These are phyloP conservation scores for Ceratocystis albifundus DNA, from an alignment of 2,329 filamentous ascomycete species.

Conservation along the genomic window DNA sequence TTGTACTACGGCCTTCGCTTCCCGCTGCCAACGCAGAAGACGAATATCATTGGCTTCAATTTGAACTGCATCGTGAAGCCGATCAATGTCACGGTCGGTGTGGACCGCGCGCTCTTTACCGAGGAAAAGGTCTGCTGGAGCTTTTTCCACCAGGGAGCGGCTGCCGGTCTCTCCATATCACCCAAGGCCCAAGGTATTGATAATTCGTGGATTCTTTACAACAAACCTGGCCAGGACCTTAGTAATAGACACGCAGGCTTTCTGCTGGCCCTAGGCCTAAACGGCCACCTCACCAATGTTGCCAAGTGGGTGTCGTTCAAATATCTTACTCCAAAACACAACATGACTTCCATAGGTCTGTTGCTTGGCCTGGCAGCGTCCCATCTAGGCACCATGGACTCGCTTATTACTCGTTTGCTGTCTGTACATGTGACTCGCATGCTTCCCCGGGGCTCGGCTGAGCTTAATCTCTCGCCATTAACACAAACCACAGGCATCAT, in stretches of 20 bases:
- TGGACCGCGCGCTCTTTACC: conserved; percentile 74
- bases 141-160: conserved; percentile 93
- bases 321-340: conserved; percentile 97
- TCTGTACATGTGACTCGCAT: conserved; percentile 95
- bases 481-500: conserved; percentile 95
- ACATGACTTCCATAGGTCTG: conserved; percentile 97
- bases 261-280: conserved; percentile 76
- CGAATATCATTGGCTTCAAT: conserved; percentile 81
- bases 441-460: conserved; percentile 81
- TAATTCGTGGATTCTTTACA: conserved; percentile 97
- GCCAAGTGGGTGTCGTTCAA: conserved; percentile 99
- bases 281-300: conserved; percentile 84
- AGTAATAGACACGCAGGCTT: conserved; percentile 96
- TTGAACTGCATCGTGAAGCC: conserved; percentile 86
- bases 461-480: conserved; percentile 82
- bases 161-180: conserved; percentile 85
- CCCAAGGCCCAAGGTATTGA: conserved; percentile 85
- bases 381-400: conserved; percentile 95
- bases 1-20: conserved; percentile 78
- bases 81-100: conserved; percentile 81
- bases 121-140: conserved; percentile 98
- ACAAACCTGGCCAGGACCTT: conserved; percentile 75
- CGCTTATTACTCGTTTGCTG: conserved; percentile 77
- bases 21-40: conserved; percentile 84
- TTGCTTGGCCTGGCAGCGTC: conserved; percentile 84